Percentiles rank a stretch among this genome's conserved stretches.
phyloP scores from a whole-genome alignment of 805 yeast species.

The Candida odintsovae region DNA sequence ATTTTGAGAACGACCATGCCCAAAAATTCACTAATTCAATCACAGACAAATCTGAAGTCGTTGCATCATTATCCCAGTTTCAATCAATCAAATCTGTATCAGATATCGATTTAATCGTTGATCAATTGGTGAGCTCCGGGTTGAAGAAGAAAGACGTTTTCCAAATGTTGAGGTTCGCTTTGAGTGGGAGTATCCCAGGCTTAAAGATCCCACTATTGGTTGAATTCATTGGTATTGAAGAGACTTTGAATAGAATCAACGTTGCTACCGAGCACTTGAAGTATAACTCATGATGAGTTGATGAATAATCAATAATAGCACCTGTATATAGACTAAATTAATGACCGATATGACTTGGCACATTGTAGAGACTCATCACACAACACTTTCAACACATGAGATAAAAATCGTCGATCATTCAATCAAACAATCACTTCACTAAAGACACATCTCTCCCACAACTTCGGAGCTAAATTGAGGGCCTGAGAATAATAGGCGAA shows the following conservation, averaged over 20 bases:
- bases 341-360: neutral
- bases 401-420: too few species aligned
- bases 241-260: constrained; percentile 23
- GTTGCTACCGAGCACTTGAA: constrained; percentile 11
- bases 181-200: constrained; percentile 70
- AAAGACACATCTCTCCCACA: too few species aligned
- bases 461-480: too few species aligned
- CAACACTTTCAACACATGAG: too few species aligned
- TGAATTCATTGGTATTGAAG: constrained; percentile 46
- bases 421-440: too few species aligned
- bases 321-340: neutral
- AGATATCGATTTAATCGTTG: constrained; percentile 4
- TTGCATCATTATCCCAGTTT: constrained; percentile 15
- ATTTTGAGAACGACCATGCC: constrained; percentile 20
- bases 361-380: too few species aligned
- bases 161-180: constrained; percentile 57
- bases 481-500: too few species aligned
- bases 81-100: neutral
- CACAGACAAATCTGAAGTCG: constrained; percentile 9
- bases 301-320: neutral
- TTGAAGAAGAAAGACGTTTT: constrained; percentile 37
- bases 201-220: constrained; percentile 54
- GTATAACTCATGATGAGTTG: neutral
- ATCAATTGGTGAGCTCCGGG: constrained; percentile 16
- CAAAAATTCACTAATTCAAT: constrained; percentile 26